These are phyloP conservation scores for Boletus tylopilopsis DNA, from an alignment of 768 basidiomycete species.

Conservation along the genomic window DNA sequence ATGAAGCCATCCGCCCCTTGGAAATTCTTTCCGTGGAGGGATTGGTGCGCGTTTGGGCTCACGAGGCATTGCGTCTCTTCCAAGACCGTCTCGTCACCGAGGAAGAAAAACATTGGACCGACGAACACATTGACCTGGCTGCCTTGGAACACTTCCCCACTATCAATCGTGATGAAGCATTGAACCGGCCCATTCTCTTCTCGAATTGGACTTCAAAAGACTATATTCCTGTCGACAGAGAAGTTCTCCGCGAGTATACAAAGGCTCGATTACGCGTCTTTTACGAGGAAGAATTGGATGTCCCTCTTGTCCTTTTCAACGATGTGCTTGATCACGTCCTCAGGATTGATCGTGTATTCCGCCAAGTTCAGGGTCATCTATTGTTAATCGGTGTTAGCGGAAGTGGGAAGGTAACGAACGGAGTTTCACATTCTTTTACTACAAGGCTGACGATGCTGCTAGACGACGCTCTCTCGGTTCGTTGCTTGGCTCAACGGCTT, in stretches of 20 bases:
- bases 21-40: constrained; percentile 94
- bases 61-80: constrained; percentile 95
- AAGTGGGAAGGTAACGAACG: constrained; percentile 80
- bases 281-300: constrained; percentile 98
- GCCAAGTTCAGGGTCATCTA: constrained; percentile 95
- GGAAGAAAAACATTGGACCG: constrained; percentile 93
- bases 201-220: constrained; percentile 99
- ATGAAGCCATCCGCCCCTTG: constrained; percentile 92
- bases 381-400: constrained; percentile 97
- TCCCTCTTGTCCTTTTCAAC: constrained; percentile 96
- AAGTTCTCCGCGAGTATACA: constrained; percentile 89
- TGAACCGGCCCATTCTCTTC: constrained; percentile 88
- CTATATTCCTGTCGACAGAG: constrained; percentile 93
- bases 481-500: constrained; percentile 99
- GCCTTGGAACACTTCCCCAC: constrained; percentile 93
- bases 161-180: constrained; percentile 81
- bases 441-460: constrained; percentile 13
- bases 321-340: constrained; percentile 98
- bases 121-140: constrained; percentile 80
- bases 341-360: constrained; percentile 97
- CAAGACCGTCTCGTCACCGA: constrained; percentile 95
- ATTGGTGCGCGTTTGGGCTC: constrained; percentile 95
- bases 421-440: background rate
- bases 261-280: constrained; percentile 97
- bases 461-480: constrained; percentile 97